Evolutionary conservation across 352 stramenopile species (phyloP), one percentile per base, ranked within the genome.

Genomic region (Aphanomyces stellatus): DNA sequence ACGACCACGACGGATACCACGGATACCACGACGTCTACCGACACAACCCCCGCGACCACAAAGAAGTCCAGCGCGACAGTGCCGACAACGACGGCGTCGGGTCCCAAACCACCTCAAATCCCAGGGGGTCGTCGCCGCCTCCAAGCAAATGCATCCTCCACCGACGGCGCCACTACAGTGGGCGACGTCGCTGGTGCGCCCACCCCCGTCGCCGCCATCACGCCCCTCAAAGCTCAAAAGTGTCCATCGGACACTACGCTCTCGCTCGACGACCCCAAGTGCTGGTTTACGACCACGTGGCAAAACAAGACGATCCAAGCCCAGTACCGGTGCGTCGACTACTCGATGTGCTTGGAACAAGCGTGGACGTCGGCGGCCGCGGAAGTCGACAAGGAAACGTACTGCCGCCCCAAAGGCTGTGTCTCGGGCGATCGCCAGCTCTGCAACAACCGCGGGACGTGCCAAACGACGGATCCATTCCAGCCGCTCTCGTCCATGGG

Each of bases 371-470:
- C 60, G 11, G n/a, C 57, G n/a, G 60, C 24, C 28, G 3, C 27
- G 0, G 31, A 35, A n/a, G 10, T 25, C 3, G 60, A 56, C n/a
- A 31, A 67, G 34, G 31, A 67, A 15, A 28, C 41, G 31, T 67
- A 62, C 37, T 71, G 65, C 61, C 53, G 51, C 22, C 53, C 53
- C 19, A 62, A 66, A 31, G 49, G 33, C 6, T 71, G 65, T 31
- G 65, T 55, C 4, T 37, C 43, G 19, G 61, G 56, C 34, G 60
- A 67, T 3, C 51, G 41, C n/a, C n/a, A 66, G 25, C n/a, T 71
- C 11, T 71, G 65, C 49, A 87, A 78, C 30, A 80, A 90, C 71
- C 81, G 88, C 55, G 81, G 81, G 24, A 90, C 81, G 4, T 90
- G 83, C 74, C 28, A 83, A 78, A n/a, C 19, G 19, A 67, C 57